Percentiles rank a stretch among this genome's conserved stretches.
These are phyloP conservation scores for Coemansia sp. DNA, from an alignment of 192 early-diverging fungal species.

Conservation along the genomic window DNA sequence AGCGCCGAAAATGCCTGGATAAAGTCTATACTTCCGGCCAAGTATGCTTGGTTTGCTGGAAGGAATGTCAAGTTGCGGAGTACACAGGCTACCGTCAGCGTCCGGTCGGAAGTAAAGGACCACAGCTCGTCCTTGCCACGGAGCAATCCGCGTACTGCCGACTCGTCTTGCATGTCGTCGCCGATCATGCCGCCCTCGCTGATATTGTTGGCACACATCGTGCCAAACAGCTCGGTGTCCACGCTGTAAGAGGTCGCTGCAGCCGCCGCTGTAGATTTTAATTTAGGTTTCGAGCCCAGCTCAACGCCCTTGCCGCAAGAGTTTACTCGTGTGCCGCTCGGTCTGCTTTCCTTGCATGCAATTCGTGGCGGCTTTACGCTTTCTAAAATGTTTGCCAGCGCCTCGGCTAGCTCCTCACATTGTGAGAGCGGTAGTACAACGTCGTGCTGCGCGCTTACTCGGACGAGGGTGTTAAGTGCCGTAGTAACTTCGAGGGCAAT, in stretches of 20 bases:
- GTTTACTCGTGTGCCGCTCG: neutral
- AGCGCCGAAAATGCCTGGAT: conserved; percentile 17
- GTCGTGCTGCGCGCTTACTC: conserved; percentile 56
- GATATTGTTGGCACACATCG: conserved; percentile 10
- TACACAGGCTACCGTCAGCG: conserved; percentile 37
- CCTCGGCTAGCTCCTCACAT: conserved; percentile 69
- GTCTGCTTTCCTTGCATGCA: neutral
- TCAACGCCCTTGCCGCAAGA: neutral
- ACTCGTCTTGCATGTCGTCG: conserved; percentile 43
- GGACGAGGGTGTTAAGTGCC: conserved; percentile 70
- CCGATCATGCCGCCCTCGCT: conserved; percentile 29
- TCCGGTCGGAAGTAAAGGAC: conserved; percentile 50
- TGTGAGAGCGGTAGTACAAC: conserved; percentile 54
- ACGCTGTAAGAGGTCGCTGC: conserved; percentile 20
- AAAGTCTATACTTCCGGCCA: conserved; percentile 41
- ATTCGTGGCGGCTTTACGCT: conserved; percentile 17
- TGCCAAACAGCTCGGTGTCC: conserved; percentile 27
- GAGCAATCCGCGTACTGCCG: conserved; percentile 36
- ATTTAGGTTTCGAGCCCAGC: neutral
- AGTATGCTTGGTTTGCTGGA: conserved; percentile 42
- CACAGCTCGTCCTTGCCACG: conserved; percentile 40
- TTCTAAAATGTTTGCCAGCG: conserved; percentile 61
- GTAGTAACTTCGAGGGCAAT: conserved; percentile 71
- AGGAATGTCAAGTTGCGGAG: conserved; percentile 50
- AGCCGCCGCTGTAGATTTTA: neutral